Evolutionary conservation across 2,329 filamentous ascomycete genomes (phyloP), one percentile per base, ranked within the genome.

Genomic region (Ophiocordyceps unilateralis): DNA sequence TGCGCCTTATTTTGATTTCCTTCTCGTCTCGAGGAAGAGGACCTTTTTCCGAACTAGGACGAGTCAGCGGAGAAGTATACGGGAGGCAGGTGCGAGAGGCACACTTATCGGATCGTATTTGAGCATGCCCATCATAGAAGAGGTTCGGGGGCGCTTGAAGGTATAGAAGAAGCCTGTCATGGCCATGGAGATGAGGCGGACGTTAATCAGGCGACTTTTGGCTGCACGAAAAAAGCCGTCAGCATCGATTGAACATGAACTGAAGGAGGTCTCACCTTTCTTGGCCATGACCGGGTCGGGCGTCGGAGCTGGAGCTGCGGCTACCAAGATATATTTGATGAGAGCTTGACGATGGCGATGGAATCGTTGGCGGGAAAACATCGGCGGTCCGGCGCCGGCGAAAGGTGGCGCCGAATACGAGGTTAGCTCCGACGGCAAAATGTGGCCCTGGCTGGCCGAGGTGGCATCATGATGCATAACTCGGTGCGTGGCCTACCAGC

Each of bases 161-260:
- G 86, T 93, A 64, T 89, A 88, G 72, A 89, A 98, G 74, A 87
- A 98, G 57, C 91, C 91, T 22, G 91, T 98, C 81, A 94, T 81
- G 60, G 91, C 91, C 91, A 98, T 98, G 49, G 87, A 94, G 61
- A 98, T 71, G 52, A 98, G 81, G 60, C 91, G 88, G 62, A 95
- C 89, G 59, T 84, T 76, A 60, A 98, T 81, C 51, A 89, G 81
- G 61, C 93, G 86, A 58, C 88, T 84, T 72, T 96, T 96, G 47
- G 72, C 86, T 93, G 20, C 7, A 19, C 9, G 30, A 17, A 3
- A 8, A n/a, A 11, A 4, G 11, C 2, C 17, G 23, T 21, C 17
- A 22, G 36, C 8, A 9, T 14, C 8, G 17, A n/a, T n/a, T 3
- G 4, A 17, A 10, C 1, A 24, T 11, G 22, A 5, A 22, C 9